phyloP scores from a whole-genome alignment of 768 basidiomycete species.

The Cyclocybe cylindracea region DNA sequence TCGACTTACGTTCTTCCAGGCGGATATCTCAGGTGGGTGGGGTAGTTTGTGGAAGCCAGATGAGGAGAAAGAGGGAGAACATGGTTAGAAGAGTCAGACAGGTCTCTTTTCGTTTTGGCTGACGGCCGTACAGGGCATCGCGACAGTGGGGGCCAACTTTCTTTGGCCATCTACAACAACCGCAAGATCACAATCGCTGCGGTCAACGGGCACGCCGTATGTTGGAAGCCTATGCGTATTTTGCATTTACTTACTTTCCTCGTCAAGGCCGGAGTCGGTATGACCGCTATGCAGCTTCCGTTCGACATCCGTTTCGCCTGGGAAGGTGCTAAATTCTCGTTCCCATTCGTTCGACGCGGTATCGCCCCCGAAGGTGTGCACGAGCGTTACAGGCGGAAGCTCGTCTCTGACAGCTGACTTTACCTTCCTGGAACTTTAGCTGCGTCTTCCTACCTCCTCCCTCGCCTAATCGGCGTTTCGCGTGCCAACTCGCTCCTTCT shows the following conservation, averaged over 20 bases:
- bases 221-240: conserved; percentile 3
- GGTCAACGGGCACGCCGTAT: conserved; percentile 52
- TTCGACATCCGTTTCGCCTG: conserved; percentile 55
- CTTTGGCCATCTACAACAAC: conserved; percentile 50
- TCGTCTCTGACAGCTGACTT: too few species aligned
- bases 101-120: neutral
- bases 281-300: conserved; percentile 50
- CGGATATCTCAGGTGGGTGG: conserved; percentile 54
- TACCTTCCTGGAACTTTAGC: conserved; percentile 9
- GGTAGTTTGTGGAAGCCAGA: conserved; percentile 37
- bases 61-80: conserved; percentile 46
- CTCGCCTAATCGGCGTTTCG: conserved; percentile 53
- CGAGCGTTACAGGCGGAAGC: too few species aligned
- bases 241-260: neutral
- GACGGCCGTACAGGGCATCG: conserved; percentile 34
- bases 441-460: conserved; percentile 45
- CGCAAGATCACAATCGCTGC: conserved; percentile 58
- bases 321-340: conserved; percentile 46
- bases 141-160: conserved; percentile 47
- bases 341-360: conserved; percentile 52
- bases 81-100: conserved; percentile 32
- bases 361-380: conserved; percentile 31
- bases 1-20: conserved; percentile 28
- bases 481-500: conserved; percentile 52
- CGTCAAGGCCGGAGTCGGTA: conserved; percentile 47